Conservation (phyloP, 805 yeast genomes). For the Lipomyces kockii region DNA sequence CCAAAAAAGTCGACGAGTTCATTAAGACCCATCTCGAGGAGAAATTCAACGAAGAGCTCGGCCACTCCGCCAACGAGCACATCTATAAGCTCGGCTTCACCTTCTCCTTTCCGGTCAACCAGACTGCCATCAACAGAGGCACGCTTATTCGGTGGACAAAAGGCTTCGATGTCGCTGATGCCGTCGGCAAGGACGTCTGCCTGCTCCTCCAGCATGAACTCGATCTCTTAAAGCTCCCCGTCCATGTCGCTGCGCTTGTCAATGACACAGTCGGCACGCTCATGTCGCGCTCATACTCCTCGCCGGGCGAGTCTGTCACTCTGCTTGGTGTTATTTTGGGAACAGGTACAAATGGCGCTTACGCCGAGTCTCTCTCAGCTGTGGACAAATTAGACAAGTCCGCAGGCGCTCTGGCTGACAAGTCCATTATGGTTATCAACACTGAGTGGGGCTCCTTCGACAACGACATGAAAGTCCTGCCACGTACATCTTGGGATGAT, state of each 20-base stretch:
- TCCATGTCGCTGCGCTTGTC: slow-evolving; percentile 79
- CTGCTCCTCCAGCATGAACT: slow-evolving; percentile 70
- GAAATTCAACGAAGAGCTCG: slow-evolving; percentile 44
- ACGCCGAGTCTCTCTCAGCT: slow-evolving; percentile 73
- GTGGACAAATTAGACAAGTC: slow-evolving; percentile 73
- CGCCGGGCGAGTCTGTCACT: slow-evolving; percentile 63
- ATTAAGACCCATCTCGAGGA: slow-evolving; percentile 68
- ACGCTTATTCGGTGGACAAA: slow-evolving; percentile 93
- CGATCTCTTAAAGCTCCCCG: slow-evolving; percentile 60
- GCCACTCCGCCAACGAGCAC: slow-evolving; percentile 36
- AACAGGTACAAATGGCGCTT: slow-evolving; percentile 97
- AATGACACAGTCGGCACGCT: slow-evolving; percentile 97
- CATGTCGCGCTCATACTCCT: slow-evolving; percentile 81
- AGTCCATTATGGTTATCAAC: slow-evolving; percentile 35
- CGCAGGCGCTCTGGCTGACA: slow-evolving; percentile 26
- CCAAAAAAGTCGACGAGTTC: slow-evolving; percentile 69
- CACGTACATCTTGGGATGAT: slow-evolving; percentile 76
- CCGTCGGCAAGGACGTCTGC: slow-evolving; percentile 84
- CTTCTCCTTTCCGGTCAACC: slow-evolving; percentile 90
- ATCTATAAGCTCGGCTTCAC: slow-evolving; percentile 85
- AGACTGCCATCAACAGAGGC: slow-evolving; percentile 78
- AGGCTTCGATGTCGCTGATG: slow-evolving; percentile 86
- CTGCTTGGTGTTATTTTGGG: slow-evolving; percentile 92
- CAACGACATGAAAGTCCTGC: slow-evolving; percentile 74
- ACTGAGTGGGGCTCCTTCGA: slow-evolving; percentile 99